A percentile compares a stretch with the other conserved stretches of the same genome.
phyloP scores from a whole-genome alignment of 345 rosid species.

The Excoecaria agallocha region DNA sequence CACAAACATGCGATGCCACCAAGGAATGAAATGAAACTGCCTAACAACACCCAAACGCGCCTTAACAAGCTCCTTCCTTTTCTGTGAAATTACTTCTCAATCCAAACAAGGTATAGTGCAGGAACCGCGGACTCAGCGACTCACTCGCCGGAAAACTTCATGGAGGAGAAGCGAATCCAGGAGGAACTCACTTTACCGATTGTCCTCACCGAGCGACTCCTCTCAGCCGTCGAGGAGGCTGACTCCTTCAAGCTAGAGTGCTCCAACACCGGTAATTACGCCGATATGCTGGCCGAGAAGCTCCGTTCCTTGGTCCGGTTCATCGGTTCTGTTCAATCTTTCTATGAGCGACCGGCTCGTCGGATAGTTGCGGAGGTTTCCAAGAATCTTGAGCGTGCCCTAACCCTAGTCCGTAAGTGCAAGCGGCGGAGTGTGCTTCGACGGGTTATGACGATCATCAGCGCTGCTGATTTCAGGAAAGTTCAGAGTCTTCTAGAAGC shows the following conservation, averaged over 20 bases:
- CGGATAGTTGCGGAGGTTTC: constrained; percentile 57
- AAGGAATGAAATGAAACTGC: background rate
- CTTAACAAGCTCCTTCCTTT: background rate
- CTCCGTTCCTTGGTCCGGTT: constrained; percentile 58
- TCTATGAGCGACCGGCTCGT: constrained; percentile 84
- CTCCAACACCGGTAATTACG: constrained; percentile 51
- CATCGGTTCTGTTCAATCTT: constrained; percentile 31
- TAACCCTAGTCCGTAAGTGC: constrained; percentile 66
- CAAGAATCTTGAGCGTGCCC: constrained; percentile 57
- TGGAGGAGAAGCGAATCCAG: constrained; percentile 57
- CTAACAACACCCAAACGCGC: background rate
- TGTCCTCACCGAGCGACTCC: constrained; percentile 57
- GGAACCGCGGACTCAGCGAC: background rate
- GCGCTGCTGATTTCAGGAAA: constrained; percentile 74
- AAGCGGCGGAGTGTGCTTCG: constrained; percentile 59
- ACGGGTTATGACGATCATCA: constrained; percentile 59
- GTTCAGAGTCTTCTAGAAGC: constrained; percentile 57
- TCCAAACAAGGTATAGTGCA: background rate
- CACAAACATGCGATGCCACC: constrained; percentile 10
- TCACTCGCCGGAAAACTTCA: constrained; percentile 8
- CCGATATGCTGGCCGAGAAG: constrained; percentile 59
- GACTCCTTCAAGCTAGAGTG: constrained; percentile 59
- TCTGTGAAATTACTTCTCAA: too few relatives aligned
- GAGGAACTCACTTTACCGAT: constrained; percentile 51
- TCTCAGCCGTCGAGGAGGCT: constrained; percentile 57